Evolutionary conservation across 1,284 basidiomycete species (phyloP), one percentile per base, ranked within the genome.

Genomic region (Leccinum griseonigrum): DNA sequence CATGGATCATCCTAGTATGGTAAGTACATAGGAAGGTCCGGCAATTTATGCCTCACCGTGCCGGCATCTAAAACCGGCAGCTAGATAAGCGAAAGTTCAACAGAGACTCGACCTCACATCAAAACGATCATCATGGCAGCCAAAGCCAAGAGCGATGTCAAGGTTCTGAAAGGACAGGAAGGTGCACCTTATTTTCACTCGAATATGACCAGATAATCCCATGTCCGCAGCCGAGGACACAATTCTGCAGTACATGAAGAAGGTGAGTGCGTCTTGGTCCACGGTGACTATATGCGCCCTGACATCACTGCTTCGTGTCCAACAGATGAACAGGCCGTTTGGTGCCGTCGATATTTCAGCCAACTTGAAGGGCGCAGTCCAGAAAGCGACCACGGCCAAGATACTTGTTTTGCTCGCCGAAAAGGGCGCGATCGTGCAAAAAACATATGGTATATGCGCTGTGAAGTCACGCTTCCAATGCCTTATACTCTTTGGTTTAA

Each of bases 311-410:
- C 26, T 26, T 32, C 28, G 54, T 48, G 9, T 36, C 14, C 14
- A 32, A 57, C 63, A 90, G 88, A 91, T 87, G 87, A 92, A 90
- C 71, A 80, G 86, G 40, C 89, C 84, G 2, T 90, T 84, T 67
- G 88, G 88, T n/a, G 87, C 86, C 66, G 94, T 93, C 40, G 93
- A 95, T 71, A 88, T 96, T 2, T 83, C 91, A 14, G 90, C 92
- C 16, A 96, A 97, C 74, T 79, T 96, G 48, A 95, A 94, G 74
- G 90, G 91, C 58, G 86, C 87, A 10, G 87, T 96, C 1, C 86
- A 91, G 8, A 95, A 95, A 74, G 77, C 91, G 0, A 81, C 87
- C 8, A 87, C 88, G 0, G 92, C 94, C 72, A 95, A 95, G 77
- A 90, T 95, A 54, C 81, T 95, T 13, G 78, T 84, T 1, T 76